phyloP scores from a whole-genome alignment of 176 grass and related monocot species.

The Oryza meyeriana region DNA sequence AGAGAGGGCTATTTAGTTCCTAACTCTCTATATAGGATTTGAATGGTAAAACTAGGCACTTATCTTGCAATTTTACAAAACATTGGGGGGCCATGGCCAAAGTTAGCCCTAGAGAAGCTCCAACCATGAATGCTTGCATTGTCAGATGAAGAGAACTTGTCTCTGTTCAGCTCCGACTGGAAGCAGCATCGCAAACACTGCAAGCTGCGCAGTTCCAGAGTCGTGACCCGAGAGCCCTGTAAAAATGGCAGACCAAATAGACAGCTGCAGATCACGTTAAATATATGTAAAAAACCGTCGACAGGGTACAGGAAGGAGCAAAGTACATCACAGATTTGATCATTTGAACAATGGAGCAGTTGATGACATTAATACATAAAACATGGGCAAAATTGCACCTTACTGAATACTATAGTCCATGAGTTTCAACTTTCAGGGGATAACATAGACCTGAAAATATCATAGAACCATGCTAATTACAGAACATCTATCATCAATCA shows the following conservation, averaged over 20 bases:
- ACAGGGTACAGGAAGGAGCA: no score
- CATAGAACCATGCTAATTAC: no score
- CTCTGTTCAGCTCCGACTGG: background rate
- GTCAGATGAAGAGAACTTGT: background rate
- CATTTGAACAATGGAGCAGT: no score
- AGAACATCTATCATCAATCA: no score
- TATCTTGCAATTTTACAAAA: background rate
- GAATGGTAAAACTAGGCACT: background rate
- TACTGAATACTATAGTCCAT: no score
- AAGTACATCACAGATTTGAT: no score
- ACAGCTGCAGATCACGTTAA: background rate
- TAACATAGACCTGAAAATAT: no score
- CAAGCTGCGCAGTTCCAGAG: background rate
- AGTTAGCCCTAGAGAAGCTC: background rate
- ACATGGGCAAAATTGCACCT: no score
- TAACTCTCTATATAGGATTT: background rate
- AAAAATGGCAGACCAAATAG: background rate
- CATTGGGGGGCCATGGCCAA: background rate
- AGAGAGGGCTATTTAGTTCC: background rate
- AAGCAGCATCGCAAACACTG: background rate
- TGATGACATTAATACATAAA: no score
- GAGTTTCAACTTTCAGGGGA: no score
- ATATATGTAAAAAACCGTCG: no score
- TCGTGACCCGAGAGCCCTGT: background rate
- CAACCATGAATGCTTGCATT: background rate